Base-by-base conservation (phyloP, 176 grass and related monocot genomes). In the Tuctoria greenei region DNA sequence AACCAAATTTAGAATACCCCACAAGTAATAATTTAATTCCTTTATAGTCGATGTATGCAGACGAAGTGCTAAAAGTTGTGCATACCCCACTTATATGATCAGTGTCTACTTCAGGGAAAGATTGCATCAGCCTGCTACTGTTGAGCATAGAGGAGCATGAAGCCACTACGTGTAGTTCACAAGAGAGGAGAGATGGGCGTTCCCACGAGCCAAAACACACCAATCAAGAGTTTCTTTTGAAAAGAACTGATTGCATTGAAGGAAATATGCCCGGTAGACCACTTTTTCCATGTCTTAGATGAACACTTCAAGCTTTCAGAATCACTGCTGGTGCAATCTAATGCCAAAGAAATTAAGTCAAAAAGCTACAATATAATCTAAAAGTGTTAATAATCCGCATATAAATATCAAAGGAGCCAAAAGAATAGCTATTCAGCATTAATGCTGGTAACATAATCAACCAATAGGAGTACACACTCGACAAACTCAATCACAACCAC, bases 131-230 rank as follows among this genome's bases (percentile, higher is more conserved):
- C 81, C 88, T 85, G 81, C 75, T 87, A 60, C 66, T 84, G 25
- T 68, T 67, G 61, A 76, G 82, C 85, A 96, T 89, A 72, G 34
- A 85, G 74, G 38, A 77, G 80, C 70, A 81, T 76, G 78, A 27
- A 74, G 25, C 41, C 20, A 42, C 85, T 97, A 93, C 82, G 90
- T 97, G 87, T 61, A 93, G 83, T 97, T 93, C 73, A 91, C 80
- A 54, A 87, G 86, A 84, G 90, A 87, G 61, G 46, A 69, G 72
- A 87, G 82, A 79, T 75, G 75, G 62, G 67, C 86, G 85, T 83
- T 84, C 57, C 82, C 76, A 90, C 71, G 21, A 88, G 84, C 76
- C 75, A 86, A 55, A 61, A 78, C 66, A 65, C 67, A 28, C 83
- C 79, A 75, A 86, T 85, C 88, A 84, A 86, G 73, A 81, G 79